Conservation (phyloP, 2,329 filamentous ascomycete genomes). For the Monosporascus sp. region DNA sequence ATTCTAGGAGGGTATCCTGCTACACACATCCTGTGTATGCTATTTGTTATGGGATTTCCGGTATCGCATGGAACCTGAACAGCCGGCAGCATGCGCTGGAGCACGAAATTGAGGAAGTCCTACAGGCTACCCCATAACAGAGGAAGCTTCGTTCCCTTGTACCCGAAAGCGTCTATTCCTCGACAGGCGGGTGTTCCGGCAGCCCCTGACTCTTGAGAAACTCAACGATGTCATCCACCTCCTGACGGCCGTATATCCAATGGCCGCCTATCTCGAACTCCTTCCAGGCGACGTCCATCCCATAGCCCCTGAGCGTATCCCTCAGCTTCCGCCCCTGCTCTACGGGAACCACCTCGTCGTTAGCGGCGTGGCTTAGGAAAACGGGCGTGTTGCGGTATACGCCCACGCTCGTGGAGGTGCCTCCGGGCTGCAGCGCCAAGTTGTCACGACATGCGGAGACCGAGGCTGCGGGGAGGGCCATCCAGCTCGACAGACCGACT, state of each 20-base stretch:
- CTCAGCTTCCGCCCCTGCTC: conserved; percentile 30
- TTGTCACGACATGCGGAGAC: conserved; percentile 17
- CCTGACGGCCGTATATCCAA: conserved; percentile 37
- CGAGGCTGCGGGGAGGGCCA: conserved; percentile 10
- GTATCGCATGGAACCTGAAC: no score
- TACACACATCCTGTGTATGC: no score
- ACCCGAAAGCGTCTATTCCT: no score
- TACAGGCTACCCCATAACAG: no score
- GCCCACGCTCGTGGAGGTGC: conserved; percentile 12
- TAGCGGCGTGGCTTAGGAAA: conserved; percentile 38
- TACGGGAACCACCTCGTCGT: conserved; percentile 37
- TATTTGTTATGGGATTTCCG: no score
- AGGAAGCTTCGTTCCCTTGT: no score
- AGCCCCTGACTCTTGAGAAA: conserved; percentile 24
- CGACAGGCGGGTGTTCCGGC: neutral
- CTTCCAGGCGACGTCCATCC: conserved; percentile 33
- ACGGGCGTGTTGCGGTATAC: conserved; percentile 37
- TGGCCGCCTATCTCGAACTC: conserved; percentile 38
- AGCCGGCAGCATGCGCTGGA: no score
- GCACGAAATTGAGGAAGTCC: no score
- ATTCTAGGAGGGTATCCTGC: no score
- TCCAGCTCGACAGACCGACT: conserved; percentile 16
- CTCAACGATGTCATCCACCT: conserved; percentile 34
- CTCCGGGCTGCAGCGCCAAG: conserved; percentile 17
- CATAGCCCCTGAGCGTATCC: conserved; percentile 31